Percentiles rank a stretch among this genome's conserved stretches.
These are phyloP conservation scores for Lathyrus oleraceus DNA, from an alignment of 306 rosid genomes.

Conservation along the genomic window DNA sequence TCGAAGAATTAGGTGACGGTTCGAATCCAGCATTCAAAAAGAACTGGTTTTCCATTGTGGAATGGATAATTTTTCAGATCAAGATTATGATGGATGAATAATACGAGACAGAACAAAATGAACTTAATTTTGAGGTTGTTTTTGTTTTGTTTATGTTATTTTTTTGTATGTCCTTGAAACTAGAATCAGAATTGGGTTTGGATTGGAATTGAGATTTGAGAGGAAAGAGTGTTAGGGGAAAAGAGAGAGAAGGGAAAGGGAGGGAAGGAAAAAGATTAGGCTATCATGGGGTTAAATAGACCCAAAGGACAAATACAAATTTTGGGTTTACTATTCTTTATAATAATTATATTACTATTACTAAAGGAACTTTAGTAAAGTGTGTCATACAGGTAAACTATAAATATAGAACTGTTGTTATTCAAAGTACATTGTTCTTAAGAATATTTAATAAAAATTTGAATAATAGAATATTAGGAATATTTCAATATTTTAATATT, in stretches of 20 bases:
- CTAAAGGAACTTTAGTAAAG: slow-evolving; percentile 2
- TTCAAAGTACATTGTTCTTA: not conserved
- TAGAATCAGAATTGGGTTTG: not conserved
- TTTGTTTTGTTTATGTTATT: not conserved
- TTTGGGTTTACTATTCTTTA: slow-evolving; percentile 37
- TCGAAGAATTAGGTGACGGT: slow-evolving; percentile 33
- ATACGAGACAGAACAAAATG: not conserved
- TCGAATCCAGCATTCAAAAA: slow-evolving; percentile 50
- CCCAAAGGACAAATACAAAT: slow-evolving; percentile 1
- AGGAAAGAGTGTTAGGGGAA: not conserved
- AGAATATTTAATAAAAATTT: not conserved
- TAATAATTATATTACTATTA: not conserved
- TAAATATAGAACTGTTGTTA: slow-evolving; percentile 10
- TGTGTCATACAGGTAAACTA: not conserved
- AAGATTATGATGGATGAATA: slow-evolving; percentile 17
- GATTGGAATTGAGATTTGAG: not conserved
- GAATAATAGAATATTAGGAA: not conserved
- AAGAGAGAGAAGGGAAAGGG: slow-evolving; percentile 25
- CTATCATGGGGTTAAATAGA: slow-evolving; percentile 56
- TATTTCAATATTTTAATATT: not conserved
- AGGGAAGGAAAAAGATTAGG: slow-evolving; percentile 34
- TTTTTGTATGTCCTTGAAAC: slow-evolving; percentile 4
- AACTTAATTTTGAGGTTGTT: not conserved
- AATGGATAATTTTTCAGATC: not conserved
- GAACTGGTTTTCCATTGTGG: slow-evolving; percentile 52